Base-by-base conservation (phyloP, 2,329 filamentous ascomycete species). In the Didymella pinodella region DNA sequence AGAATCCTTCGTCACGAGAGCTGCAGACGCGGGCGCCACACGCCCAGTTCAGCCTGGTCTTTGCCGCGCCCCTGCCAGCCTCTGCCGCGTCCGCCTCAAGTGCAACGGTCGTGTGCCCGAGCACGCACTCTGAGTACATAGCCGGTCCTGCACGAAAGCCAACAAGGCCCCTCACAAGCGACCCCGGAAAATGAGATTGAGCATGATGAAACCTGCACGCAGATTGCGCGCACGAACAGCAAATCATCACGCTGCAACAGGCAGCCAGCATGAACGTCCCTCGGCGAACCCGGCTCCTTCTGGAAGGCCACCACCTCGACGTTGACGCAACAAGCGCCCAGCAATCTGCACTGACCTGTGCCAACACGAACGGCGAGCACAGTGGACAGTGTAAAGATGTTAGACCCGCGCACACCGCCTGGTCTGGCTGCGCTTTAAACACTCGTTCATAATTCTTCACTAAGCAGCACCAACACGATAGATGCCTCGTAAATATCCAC, bases 31-130 rank as follows among this genome's bases (percentile, higher is more conserved):
- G 49, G 49, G 16, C 44, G 48, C 43, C 36, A 14, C 34, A 44
- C 25, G 45, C 56, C 40, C 40, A 50, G 53, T 11, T 16, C 32
- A 32, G 56, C 22, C 26, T 59, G 28, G 41, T 47, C 25, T 26
- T 26, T 34, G 41, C 5, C 4, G 43, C 54, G 48, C 54, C 11
- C 28, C 16, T 16, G 48, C 54, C 54, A 57, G 54, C 48, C 54
- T 57, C 54, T 57, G 54, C 54, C 54, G 54, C 54, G 48, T 47
- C 54, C 54, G 54, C 47, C 18, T 31, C 40, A 56, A 45, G 38
- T 45, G 53, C 54, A 57, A 51, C 54, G 54, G 55, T 25, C 49
- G 43, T 31, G 49, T 48, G 55, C 38, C 36, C 53, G 49, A 49
- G 49, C 34, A 32, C 40, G 44, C 38, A 48, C 16, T 29, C 18